Evolutionary conservation across 192 early-diverging fungal genomes (phyloP).

Genomic region (Pilobolus umbonatus): DNA sequence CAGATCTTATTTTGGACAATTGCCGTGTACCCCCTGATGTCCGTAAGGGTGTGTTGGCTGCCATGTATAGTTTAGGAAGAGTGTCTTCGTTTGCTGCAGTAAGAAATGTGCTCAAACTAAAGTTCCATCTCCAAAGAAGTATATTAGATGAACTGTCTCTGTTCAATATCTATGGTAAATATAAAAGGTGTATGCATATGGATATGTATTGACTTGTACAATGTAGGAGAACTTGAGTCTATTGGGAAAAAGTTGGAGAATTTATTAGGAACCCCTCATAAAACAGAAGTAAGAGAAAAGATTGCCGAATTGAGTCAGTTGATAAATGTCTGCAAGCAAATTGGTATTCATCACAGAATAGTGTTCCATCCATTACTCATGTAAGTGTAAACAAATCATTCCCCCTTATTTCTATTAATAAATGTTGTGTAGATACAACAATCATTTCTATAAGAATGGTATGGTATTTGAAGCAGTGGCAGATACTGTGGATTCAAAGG

Average conservation of each 20-base stretch:
- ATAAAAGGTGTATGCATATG: background rate
- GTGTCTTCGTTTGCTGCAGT: conserved; percentile 30
- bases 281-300: conserved; percentile 37
- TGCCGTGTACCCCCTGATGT: conserved; percentile 61
- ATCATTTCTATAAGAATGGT: conserved; percentile 55
- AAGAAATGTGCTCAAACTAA: conserved; percentile 56
- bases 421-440: conserved; percentile 36
- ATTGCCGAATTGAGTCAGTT: conserved; percentile 35
- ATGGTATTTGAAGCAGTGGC: conserved; percentile 52
- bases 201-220: background rate
- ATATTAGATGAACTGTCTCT: conserved; percentile 59
- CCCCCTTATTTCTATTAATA: too few species aligned
- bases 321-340: conserved; percentile 35
- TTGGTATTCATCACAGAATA: conserved; percentile 48
- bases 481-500: conserved; percentile 42
- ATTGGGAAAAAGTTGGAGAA: conserved; percentile 42
- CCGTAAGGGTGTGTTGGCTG: conserved; percentile 47
- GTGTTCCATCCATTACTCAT: conserved; percentile 47
- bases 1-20: conserved; percentile 70
- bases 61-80: conserved; percentile 59
- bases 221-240: conserved; percentile 43
- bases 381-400: conserved; percentile 29
- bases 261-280: conserved; percentile 35
- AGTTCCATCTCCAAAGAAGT: conserved; percentile 52
- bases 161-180: conserved; percentile 57